Conservation (phyloP, 2,329 filamentous ascomycete genomes). For the Paracamarosporium sp. region DNA sequence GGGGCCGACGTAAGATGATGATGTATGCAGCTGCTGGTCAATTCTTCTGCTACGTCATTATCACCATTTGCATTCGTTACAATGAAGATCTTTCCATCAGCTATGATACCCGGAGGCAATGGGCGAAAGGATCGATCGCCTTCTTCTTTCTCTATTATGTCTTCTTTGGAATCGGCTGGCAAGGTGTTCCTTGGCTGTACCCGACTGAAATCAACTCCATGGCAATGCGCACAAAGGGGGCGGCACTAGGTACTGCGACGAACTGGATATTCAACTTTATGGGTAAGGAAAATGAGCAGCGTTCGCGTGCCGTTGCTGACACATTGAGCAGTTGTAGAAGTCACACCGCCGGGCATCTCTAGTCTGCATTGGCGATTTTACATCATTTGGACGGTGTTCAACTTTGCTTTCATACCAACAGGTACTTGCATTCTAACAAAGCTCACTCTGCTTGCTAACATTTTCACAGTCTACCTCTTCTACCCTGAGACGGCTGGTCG, state of each 20-base stretch:
- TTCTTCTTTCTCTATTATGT: slow-evolving; percentile 64
- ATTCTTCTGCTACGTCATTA: slow-evolving; percentile 59
- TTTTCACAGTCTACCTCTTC: slow-evolving; percentile 32
- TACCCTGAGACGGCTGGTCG: slow-evolving; percentile 38
- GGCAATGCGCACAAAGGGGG: slow-evolving; percentile 57
- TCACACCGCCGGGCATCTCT: slow-evolving; percentile 54
- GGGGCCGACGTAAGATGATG: slow-evolving; percentile 66
- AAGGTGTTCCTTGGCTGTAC: slow-evolving; percentile 56
- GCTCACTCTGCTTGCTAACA: slow-evolving; percentile 1
- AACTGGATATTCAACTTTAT: slow-evolving; percentile 59
- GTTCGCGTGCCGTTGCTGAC: neutral
- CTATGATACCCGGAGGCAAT: slow-evolving; percentile 17
- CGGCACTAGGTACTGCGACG: slow-evolving; percentile 57
- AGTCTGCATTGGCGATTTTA: slow-evolving; percentile 51
- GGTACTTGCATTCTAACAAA: slow-evolving; percentile 10
- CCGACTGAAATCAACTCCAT: slow-evolving; percentile 59
- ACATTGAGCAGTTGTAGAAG: slow-evolving; percentile 24
- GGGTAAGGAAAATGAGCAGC: slow-evolving; percentile 13
- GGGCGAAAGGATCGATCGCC: slow-evolving; percentile 52
- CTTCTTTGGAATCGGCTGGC: slow-evolving; percentile 60
- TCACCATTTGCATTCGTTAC: slow-evolving; percentile 58
- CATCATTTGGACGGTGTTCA: slow-evolving; percentile 55
- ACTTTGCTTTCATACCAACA: slow-evolving; percentile 56
- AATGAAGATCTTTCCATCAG: slow-evolving; percentile 37
- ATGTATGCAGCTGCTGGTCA: slow-evolving; percentile 63